These are phyloP conservation scores for Mycosarcoma maydis DNA, from an alignment of 1,284 basidiomycete species.

Conservation along the genomic window DNA sequence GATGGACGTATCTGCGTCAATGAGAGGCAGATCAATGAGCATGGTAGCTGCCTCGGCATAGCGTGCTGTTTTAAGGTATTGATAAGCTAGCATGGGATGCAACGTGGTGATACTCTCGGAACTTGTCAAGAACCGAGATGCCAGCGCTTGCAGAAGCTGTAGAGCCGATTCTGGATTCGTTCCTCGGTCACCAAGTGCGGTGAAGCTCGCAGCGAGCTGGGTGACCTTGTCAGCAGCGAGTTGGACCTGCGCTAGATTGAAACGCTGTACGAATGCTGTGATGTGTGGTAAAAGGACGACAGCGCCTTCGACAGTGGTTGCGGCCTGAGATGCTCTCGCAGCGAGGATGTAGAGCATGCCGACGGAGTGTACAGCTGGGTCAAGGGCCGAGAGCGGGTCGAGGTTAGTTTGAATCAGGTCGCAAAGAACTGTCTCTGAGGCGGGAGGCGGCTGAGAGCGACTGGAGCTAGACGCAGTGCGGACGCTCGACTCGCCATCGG, in stretches of 20 bases:
- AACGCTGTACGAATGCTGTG: constrained; percentile 22
- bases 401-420: constrained; percentile 24
- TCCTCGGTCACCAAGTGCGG: constrained; percentile 14
- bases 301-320: constrained; percentile 8
- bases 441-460: constrained; percentile 1
- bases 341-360: constrained; percentile 51
- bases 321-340: constrained; percentile 14
- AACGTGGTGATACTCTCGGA: constrained; percentile 40
- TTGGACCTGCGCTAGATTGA: constrained; percentile 18
- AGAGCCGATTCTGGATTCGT: constrained; percentile 27
- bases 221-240: constrained; percentile 32
- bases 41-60: constrained; percentile 43
- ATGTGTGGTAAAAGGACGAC: constrained; percentile 26
- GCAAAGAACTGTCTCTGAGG: constrained; percentile 20
- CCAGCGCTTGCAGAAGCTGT: constrained; percentile 21
- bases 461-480: constrained; percentile 12
- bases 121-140: constrained; percentile 21
- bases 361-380: constrained; percentile 37
- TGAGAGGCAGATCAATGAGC: constrained; percentile 42
- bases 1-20: constrained; percentile 38
- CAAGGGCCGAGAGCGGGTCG: constrained; percentile 38
- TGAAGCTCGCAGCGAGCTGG: constrained; percentile 20
- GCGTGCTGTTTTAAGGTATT: constrained; percentile 44
- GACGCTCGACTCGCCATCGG: constrained; percentile 14
- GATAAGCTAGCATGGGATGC: constrained; percentile 53